Evolutionary conservation across 805 yeast genomes (phyloP).

Genomic region (Metschnikowia drakensbergensis): DNA sequence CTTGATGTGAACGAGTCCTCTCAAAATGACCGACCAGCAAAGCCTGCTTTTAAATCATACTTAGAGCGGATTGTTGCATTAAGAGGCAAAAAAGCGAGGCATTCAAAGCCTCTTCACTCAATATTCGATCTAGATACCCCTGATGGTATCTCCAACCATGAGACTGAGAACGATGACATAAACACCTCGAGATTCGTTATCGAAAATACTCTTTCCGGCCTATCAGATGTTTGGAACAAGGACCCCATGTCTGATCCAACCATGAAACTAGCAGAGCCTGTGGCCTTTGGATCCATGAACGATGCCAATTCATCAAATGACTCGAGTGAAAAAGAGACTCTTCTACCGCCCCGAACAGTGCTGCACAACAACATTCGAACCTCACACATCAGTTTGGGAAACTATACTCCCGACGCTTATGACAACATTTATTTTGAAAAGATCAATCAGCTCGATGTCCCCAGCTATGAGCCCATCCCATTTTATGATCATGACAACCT

Average conservation of each 20-base stretch:
- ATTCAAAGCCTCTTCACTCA: slow-evolving; percentile 3
- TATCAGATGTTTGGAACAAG: slow-evolving; percentile 9
- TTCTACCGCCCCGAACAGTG: background rate
- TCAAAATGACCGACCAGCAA: background rate
- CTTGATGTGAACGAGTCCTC: background rate
- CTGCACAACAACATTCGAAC: slow-evolving; percentile 3
- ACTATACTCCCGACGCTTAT: slow-evolving; percentile 7
- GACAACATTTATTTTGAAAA: slow-evolving; percentile 10
- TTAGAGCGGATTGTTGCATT: slow-evolving; percentile 29
- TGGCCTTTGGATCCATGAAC: slow-evolving; percentile 12
- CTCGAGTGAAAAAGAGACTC: slow-evolving; percentile 14
- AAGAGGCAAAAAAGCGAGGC: slow-evolving; percentile 7
- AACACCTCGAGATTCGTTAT: slow-evolving; percentile 16
- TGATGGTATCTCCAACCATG: slow-evolving; percentile 2
- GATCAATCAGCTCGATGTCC: slow-evolving; percentile 13
- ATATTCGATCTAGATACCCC: slow-evolving; percentile 9
- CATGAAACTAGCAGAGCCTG: slow-evolving; percentile 16
- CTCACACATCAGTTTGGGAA: slow-evolving; percentile 9
- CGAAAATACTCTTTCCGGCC: slow-evolving; percentile 18
- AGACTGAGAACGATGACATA: slow-evolving; percentile 3
- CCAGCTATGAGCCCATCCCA: slow-evolving; percentile 15
- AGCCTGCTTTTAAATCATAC: slow-evolving; percentile 25
- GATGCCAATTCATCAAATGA: slow-evolving; percentile 11
- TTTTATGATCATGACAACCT: slow-evolving; percentile 6
- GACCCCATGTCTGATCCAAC: background rate